Evolutionary conservation across 2,329 filamentous ascomycete genomes (phyloP), one percentile per base, ranked within the genome.

Genomic region (Ophiognomonia clavigignenti-juglandacearum): DNA sequence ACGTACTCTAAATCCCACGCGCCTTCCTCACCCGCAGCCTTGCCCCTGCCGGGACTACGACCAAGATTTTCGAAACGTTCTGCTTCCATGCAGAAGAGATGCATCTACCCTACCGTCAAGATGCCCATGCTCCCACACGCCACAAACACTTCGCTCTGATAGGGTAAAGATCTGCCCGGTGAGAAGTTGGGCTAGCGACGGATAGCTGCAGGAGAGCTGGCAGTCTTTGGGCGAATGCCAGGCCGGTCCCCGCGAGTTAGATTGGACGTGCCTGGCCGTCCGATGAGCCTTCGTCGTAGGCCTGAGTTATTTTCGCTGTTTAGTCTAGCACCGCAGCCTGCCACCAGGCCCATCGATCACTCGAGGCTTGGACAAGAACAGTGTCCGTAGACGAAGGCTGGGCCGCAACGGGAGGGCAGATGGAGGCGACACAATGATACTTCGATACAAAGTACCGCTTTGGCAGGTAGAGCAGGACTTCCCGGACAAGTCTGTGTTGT

Each of bases 51-150:
- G 40, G 37, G 31, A 41, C 45, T 43, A 41, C 47, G 45, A 47
- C 45, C 35, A 40, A 20, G 23, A 23, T 43, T 52, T 40, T 45
- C 50, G 50, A 49, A 49, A 46, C 42, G 44, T 49, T 46, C 60
- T 60, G 63, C 61, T 64, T 62, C 62, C 61, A 67, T 67, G 69
- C 67, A 68, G 65, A 59, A 65, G 56, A 58, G 58, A 69, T 75
- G 72, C 72, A 73, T 59, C 61, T 64, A 74, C 60, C 72, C 72
- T 72, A 60, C 64, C 62, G 61, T 65, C 63, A 68, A 65, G 66
- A 57, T 59, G 62, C 66, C 63, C 57, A 61, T 65, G 64, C 65
- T 67, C 67, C 61, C 62, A 72, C 64, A 68, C 65, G 68, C 69
- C 70, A 71, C 70, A 70, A 68, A 68, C 66, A 69, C 59, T 10